Percentiles rank a stretch among this genome's conserved stretches.
Evolutionary conservation across 495 filamentous ascomycete species (phyloP).

Genomic region (Endocarpon pusillum): DNA sequence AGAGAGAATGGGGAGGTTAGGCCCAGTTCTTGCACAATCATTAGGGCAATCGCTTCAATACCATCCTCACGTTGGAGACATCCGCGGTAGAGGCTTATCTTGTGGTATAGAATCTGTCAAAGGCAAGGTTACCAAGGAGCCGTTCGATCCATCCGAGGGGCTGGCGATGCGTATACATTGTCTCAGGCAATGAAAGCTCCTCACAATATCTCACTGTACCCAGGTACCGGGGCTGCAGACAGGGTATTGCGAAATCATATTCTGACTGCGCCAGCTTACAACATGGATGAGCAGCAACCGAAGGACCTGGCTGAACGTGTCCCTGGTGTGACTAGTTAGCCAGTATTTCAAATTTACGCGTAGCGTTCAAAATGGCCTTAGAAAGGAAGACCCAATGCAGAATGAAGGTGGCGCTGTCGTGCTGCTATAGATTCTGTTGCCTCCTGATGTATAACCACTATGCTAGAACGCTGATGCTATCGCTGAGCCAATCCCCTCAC

Average conservation of each 20-base stretch:
- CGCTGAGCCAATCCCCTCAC: constrained; percentile 7
- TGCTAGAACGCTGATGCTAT: too few species aligned
- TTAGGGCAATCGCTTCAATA: constrained; percentile 19
- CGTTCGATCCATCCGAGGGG: constrained; percentile 23
- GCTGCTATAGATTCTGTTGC: too few species aligned
- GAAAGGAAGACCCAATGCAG: too few species aligned
- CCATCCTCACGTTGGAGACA: constrained; percentile 34
- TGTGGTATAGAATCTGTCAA: constrained; percentile 45
- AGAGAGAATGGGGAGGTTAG: constrained; percentile 30
- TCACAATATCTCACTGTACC: constrained; percentile 52
- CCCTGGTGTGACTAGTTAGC: too few species aligned
- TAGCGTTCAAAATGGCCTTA: too few species aligned
- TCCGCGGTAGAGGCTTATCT: constrained; percentile 38
- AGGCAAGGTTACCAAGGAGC: constrained; percentile 35
- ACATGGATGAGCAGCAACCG: constrained; percentile 37
- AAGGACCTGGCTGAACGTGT: too few species aligned
- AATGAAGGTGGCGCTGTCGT: too few species aligned
- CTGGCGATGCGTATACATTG: constrained; percentile 34
- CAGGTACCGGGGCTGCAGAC: constrained; percentile 48
- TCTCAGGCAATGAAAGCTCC: constrained; percentile 28
- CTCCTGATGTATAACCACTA: too few species aligned
- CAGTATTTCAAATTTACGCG: too few species aligned
- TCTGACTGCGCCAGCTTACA: constrained; percentile 61
- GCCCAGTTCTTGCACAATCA: constrained; percentile 21
- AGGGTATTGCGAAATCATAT: constrained; percentile 58